Evolutionary conservation across 805 yeast species (phyloP).

Genomic region (Candida stauntonica): DNA sequence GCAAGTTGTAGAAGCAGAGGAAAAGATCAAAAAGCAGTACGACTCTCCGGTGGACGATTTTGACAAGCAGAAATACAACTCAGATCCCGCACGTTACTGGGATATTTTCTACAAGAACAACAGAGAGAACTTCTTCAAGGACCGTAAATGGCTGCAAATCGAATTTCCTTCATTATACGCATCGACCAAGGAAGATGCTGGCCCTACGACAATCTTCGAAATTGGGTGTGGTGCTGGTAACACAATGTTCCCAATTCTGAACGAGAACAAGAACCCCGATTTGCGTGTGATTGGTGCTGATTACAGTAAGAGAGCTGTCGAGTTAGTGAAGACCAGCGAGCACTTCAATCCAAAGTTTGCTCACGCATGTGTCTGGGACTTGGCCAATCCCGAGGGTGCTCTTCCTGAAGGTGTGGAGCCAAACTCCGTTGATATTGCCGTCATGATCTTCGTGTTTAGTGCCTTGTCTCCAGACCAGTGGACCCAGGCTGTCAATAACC

Average conservation of each 20-base stretch:
- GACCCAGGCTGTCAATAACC: slow-evolving; percentile 71
- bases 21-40: slow-evolving; percentile 67
- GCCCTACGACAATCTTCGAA: slow-evolving; percentile 75
- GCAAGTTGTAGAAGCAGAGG: slow-evolving; percentile 70
- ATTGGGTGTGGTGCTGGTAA: slow-evolving; percentile 99
- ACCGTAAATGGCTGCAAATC: slow-evolving; percentile 91
- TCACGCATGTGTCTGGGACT: slow-evolving; percentile 91
- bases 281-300: slow-evolving; percentile 81
- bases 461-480: slow-evolving; percentile 93
- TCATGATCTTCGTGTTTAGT: slow-evolving; percentile 92
- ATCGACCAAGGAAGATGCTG: slow-evolving; percentile 67
- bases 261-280: slow-evolving; percentile 76
- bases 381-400: slow-evolving; percentile 66
- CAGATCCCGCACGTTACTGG: slow-evolving; percentile 93
- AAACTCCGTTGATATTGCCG: slow-evolving; percentile 81
- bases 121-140: slow-evolving; percentile 91
- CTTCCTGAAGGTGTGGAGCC: slow-evolving; percentile 85
- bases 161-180: slow-evolving; percentile 87
- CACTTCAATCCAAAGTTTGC: slow-evolving; percentile 58
- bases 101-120: slow-evolving; percentile 89
- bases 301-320: slow-evolving; percentile 85
- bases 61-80: slow-evolving; percentile 72
- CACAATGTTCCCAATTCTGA: slow-evolving; percentile 86
- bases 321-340: slow-evolving; percentile 65
- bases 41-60: slow-evolving; percentile 84